These are phyloP conservation scores for Geotrichum citri-aurantii DNA, from an alignment of 1,139 yeast genomes.

Conservation along the genomic window DNA sequence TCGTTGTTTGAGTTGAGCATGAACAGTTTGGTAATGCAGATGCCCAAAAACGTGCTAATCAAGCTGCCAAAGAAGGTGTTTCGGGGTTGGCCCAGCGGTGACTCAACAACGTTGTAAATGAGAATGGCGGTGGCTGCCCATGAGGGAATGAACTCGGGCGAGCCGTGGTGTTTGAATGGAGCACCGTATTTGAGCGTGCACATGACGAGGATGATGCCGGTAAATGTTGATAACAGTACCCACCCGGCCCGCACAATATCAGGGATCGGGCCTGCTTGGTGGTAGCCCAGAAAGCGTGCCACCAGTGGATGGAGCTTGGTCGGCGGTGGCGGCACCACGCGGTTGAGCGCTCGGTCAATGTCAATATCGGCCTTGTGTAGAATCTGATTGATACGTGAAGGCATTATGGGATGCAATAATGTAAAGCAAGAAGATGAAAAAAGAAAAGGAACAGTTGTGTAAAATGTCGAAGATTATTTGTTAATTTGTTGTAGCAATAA, in stretches of 20 bases:
- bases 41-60: conserved; percentile 49
- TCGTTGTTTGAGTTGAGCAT: conserved; percentile 28
- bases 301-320: conserved; percentile 23
- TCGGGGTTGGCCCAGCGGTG: conserved; percentile 66
- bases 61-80: conserved; percentile 55
- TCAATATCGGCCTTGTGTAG: conserved; percentile 19
- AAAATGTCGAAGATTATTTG: not conserved
- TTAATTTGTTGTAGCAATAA: too few relatives aligned
- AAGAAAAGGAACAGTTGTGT: not conserved
- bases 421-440: not conserved
- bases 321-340: conserved; percentile 22
- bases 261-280: conserved; percentile 16
- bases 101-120: conserved; percentile 50
- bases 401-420: too few relatives aligned
- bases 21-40: conserved; percentile 53
- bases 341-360: conserved; percentile 25
- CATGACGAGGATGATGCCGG: conserved; percentile 48
- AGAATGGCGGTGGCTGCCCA: conserved; percentile 62
- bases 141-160: conserved; percentile 56
- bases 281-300: conserved; percentile 26
- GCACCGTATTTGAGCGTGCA: conserved; percentile 47
- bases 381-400: not conserved
- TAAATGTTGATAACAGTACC: conserved; percentile 40
- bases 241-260: conserved; percentile 20
- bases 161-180: conserved; percentile 43